A percentile compares a stretch with the other conserved stretches of the same genome.
Conservation (phyloP, 163 green algal species). For the Scenedesmus sp. region DNA sequence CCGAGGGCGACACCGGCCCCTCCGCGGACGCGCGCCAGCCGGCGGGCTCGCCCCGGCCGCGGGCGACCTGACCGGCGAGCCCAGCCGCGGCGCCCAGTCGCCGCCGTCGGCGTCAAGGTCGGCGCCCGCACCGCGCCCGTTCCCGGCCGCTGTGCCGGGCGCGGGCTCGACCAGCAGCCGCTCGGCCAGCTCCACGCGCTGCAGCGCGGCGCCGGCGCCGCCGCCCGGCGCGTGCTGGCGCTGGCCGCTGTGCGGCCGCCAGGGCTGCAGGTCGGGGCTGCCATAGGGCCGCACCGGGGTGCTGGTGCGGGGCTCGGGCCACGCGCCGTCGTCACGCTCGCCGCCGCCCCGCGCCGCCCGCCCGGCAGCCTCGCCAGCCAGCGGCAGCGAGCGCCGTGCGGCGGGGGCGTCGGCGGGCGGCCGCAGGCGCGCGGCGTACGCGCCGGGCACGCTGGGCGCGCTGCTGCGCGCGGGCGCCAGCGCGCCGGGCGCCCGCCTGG, state of each 20-base stretch:
- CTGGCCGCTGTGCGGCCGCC: neutral
- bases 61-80: constrained; percentile 4
- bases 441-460: constrained; percentile 1
- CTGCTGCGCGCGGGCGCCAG: constrained; percentile 1
- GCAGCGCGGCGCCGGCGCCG: no score
- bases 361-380: neutral
- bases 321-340: neutral
- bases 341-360: neutral
- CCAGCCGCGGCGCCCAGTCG: constrained; percentile 1
- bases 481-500: no score
- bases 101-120: neutral
- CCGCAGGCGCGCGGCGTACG: neutral
- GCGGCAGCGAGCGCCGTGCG: constrained; percentile 8
- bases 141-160: neutral
- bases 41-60: no score
- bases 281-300: constrained; percentile 6
- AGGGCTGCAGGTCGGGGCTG: neutral
- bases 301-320: constrained; percentile 12
- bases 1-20: constrained; percentile 11
- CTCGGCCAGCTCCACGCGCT: constrained; percentile 1
- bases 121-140: neutral
- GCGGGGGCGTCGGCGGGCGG: neutral
- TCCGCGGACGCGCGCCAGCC: neutral
- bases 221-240: no score
- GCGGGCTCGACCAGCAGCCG: neutral